Evolutionary conservation across 495 filamentous ascomycete genomes (phyloP), one percentile per base, ranked within the genome.

Genomic region (Aspergillus campestris): DNA sequence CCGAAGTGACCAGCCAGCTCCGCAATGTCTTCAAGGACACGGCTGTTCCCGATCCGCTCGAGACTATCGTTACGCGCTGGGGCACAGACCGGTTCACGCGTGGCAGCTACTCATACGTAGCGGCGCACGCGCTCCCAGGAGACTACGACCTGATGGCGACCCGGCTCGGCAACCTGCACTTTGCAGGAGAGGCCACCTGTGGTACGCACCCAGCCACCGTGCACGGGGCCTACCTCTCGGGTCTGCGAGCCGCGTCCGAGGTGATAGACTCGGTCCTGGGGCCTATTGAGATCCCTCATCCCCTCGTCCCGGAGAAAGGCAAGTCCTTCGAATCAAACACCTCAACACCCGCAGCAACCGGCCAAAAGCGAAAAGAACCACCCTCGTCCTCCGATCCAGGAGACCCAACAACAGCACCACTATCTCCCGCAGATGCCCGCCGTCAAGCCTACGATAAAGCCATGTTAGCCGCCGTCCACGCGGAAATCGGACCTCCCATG

Each of bases 151-250:
- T 79, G 13, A 95, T 97, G 87, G 90, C 92, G n/a, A 68, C 76
- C 50, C 67, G 82, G 2, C 70, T 95, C 38, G 88, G 87, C 32
- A 94, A 92, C 47, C 69, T 99, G 12, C 89, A 91, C 69, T 99
- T 99, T 65, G 92, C 94, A 4, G 92, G 92, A 18, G 92, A 99
- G 66, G 91, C 92, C 33, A 96, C 92, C 3, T 94, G 84, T 61
- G 88, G 87, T 38, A 94, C 88, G 3, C 90, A 99, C 62, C 92
- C 92, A 7, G 92, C 92, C 27, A 97, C 92, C 5, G 92, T 97
- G 1, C 92, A 99, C 53, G 92, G 92, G 6, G 92, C 92, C 6
- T 99, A 95, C 61, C 79, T 99, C 14, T 94, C 89, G 7, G 92
- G 92, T 7, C 73, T 96, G 3, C 81, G 91, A 12, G 91, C 86